Percentiles rank a stretch among this genome's conserved stretches.
Conservation (phyloP, 768 basidiomycete species). For the Coprinopsis sp. region DNA sequence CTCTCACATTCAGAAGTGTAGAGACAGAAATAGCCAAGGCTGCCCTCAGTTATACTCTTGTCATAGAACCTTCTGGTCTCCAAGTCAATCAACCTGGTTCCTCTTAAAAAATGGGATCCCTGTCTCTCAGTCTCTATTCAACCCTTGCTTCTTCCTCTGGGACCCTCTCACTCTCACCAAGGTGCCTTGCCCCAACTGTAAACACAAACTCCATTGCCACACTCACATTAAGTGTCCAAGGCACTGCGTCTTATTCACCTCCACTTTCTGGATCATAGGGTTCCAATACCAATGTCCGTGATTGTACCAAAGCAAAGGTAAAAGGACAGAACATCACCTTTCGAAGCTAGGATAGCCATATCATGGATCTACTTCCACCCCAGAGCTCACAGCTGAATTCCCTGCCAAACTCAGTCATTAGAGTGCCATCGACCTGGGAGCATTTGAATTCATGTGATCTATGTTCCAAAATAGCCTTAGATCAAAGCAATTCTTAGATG, state of each 20-base stretch:
- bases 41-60: constrained; percentile 10
- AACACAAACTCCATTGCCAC: no score
- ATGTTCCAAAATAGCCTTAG: no score
- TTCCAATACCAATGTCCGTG: constrained; percentile 18
- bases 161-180: constrained; percentile 8
- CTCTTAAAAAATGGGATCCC: background rate
- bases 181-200: constrained; percentile 10
- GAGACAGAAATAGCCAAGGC: background rate
- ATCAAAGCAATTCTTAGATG: no score
- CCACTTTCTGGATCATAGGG: constrained; percentile 19
- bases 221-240: constrained; percentile 5
- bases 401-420: no score
- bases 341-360: no score
- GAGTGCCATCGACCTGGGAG: no score
- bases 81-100: constrained; percentile 3
- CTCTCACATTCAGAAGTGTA: background rate
- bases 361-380: no score
- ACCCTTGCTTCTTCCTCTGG: constrained; percentile 14
- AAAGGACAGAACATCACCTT: constrained; percentile 16
- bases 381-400: no score
- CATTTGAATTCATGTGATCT: no score
- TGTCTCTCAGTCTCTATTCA: constrained; percentile 5
- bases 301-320: constrained; percentile 13
- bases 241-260: constrained; percentile 15
- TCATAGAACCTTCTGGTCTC: constrained; percentile 12